These are phyloP conservation scores for Gonium pectorale DNA, from an alignment of 139 green algal genomes.

Conservation along the genomic window DNA sequence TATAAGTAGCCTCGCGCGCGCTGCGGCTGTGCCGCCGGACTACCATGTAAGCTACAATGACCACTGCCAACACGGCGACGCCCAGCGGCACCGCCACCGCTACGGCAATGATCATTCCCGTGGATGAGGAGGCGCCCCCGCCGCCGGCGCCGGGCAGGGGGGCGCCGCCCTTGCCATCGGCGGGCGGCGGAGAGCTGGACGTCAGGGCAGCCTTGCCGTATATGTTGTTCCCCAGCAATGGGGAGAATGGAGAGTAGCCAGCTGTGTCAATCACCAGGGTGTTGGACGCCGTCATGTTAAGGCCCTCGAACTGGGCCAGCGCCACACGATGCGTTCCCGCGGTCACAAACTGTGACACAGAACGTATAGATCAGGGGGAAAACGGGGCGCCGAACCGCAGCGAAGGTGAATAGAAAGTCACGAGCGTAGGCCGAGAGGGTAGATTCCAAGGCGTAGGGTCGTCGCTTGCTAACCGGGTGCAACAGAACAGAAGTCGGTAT, in stretches of 20 bases:
- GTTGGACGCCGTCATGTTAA: neutral
- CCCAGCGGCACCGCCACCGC: conserved; percentile 8
- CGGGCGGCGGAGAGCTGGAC: neutral
- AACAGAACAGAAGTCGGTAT: no score
- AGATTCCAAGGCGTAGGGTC: no score
- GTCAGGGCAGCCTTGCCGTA: neutral
- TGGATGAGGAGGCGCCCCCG: neutral
- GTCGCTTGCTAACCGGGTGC: no score
- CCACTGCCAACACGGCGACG: neutral
- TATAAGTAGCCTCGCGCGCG: no score
- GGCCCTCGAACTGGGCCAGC: neutral
- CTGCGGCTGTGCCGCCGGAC: neutral
- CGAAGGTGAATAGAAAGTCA: no score
- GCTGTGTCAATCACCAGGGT: neutral
- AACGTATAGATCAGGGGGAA: no score
- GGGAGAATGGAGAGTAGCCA: neutral
- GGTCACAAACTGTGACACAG: no score
- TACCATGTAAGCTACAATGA: no score
- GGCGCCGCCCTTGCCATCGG: neutral
- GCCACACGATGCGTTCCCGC: no score
- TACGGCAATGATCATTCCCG: neutral
- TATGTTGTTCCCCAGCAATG: conserved; percentile 1
- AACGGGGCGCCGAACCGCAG: no score
- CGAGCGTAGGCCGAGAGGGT: no score
- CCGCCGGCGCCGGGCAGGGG: no score